A percentile compares a stretch with the other conserved stretches of the same genome.
phyloP scores from a whole-genome alignment of 2,329 filamentous ascomycete species.

The Colletotrichum nymphaeae region DNA sequence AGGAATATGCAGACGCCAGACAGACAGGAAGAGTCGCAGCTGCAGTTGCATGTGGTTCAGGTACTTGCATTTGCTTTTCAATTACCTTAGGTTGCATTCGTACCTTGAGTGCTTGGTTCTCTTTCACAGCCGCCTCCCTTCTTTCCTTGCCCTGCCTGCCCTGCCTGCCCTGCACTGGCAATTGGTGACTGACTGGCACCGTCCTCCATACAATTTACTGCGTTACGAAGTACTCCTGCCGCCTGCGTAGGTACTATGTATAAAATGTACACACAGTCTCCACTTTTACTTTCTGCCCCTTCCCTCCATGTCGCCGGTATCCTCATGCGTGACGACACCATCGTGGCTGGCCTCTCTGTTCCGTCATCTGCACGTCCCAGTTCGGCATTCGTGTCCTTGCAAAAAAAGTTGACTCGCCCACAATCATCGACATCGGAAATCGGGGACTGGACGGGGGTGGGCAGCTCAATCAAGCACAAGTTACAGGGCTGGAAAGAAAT shows the following conservation, averaged over 20 bases:
- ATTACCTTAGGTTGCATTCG: too few species aligned
- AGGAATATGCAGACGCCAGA: too few species aligned
- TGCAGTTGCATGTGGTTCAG: neutral
- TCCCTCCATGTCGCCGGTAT: neutral
- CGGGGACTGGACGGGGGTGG: neutral
- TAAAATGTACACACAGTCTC: too few species aligned
- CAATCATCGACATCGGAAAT: neutral
- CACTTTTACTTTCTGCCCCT: neutral
- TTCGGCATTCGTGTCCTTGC: neutral
- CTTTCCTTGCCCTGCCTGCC: neutral
- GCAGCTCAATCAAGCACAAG: neutral
- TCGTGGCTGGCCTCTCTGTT: neutral
- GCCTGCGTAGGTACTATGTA: too few species aligned
- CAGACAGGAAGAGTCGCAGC: neutral
- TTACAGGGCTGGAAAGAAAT: neutral
- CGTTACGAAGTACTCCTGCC: too few species aligned
- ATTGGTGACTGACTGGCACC: too few species aligned
- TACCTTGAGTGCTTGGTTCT: too few species aligned
- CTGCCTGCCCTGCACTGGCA: neutral
- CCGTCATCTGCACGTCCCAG: slow-evolving; percentile 2
- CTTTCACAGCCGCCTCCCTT: neutral
- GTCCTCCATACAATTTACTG: too few species aligned
- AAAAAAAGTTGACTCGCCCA: neutral
- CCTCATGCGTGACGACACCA: slow-evolving; percentile 16
- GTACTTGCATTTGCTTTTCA: too few species aligned